phyloP scores from a whole-genome alignment of 176 grass and related monocot species.

The Paspalum vaginatum region DNA sequence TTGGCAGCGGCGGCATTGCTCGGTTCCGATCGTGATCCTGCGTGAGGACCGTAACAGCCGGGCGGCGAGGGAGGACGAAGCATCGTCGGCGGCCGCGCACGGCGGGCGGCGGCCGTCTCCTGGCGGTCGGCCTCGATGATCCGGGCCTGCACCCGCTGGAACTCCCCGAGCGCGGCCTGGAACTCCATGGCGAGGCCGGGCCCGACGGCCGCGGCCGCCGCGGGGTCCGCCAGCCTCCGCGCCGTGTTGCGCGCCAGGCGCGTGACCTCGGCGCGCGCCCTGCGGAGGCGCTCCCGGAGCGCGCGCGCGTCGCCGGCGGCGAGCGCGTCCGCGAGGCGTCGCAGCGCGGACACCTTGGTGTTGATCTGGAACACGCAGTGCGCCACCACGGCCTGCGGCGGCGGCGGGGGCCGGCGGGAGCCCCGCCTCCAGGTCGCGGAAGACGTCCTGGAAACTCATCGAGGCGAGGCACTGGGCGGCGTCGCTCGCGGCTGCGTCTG shows the following conservation, averaged over 20 bases:
- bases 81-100: neutral
- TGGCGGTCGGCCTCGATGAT: constrained; percentile 46
- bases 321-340: constrained; percentile 55
- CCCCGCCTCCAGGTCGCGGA: constrained; percentile 53
- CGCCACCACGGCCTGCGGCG: constrained; percentile 47
- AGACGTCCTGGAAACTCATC: constrained; percentile 69
- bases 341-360: constrained; percentile 62
- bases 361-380: constrained; percentile 74
- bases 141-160: constrained; percentile 49
- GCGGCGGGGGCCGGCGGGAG: neutral
- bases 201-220: constrained; percentile 32
- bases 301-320: constrained; percentile 53
- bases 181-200: constrained; percentile 63
- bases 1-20: neutral
- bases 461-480: no score
- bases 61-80: neutral
- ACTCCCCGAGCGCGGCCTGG: constrained; percentile 54
- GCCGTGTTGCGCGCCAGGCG: constrained; percentile 61
- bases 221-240: constrained; percentile 48
- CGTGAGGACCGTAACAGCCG: neutral
- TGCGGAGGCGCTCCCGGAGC: constrained; percentile 54
- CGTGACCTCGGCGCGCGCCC: constrained; percentile 45
- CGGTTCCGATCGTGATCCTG: neutral
- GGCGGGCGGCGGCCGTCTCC: constrained; percentile 25
- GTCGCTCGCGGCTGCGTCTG: neutral